These are phyloP conservation scores for Populus tomentosa DNA, from an alignment of 441 rosid species.

Conservation along the genomic window DNA sequence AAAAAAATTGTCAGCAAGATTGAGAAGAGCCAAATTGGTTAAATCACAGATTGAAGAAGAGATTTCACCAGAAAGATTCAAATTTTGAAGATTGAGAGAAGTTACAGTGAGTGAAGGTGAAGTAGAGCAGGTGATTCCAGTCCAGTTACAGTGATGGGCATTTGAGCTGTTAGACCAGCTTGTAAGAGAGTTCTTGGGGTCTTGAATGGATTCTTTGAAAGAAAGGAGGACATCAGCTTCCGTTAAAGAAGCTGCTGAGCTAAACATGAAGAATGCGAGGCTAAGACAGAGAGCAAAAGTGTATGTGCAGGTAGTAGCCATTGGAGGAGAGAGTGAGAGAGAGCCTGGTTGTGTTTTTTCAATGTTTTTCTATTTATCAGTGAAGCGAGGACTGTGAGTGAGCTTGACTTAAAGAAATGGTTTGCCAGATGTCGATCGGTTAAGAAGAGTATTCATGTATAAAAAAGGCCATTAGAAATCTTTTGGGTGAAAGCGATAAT, in stretches of 20 bases:
- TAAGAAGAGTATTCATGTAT: background rate
- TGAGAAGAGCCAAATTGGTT: conserved; percentile 52
- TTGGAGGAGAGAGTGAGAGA: conserved; percentile 28
- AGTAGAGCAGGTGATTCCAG: conserved; percentile 63
- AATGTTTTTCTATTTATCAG: conserved; percentile 15
- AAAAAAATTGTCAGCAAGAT: conserved; percentile 73
- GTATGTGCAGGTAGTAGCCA: conserved; percentile 48
- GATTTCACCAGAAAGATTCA: conserved; percentile 90
- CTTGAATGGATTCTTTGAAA: conserved; percentile 68
- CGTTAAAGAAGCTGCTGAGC: conserved; percentile 32
- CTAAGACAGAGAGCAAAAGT: conserved; percentile 28
- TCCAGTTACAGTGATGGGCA: conserved; percentile 75
- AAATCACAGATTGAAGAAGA: conserved; percentile 67
- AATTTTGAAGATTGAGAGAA: conserved; percentile 60
- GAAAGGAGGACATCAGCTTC: conserved; percentile 62
- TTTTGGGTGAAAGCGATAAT: too few relatives aligned
- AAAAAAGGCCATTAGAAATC: too few relatives aligned
- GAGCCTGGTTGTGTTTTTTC: conserved; percentile 21
- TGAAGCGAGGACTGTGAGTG: conserved; percentile 5
- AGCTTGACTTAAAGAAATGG: background rate
- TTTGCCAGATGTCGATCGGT: conserved; percentile 6
- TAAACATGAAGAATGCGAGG: conserved; percentile 38
- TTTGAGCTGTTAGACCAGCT: conserved; percentile 58
- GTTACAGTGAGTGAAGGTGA: conserved; percentile 48
- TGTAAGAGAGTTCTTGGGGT: conserved; percentile 61